These are phyloP conservation scores for Haplographium delicatum DNA, from an alignment of 495 filamentous ascomycete species.

Conservation along the genomic window DNA sequence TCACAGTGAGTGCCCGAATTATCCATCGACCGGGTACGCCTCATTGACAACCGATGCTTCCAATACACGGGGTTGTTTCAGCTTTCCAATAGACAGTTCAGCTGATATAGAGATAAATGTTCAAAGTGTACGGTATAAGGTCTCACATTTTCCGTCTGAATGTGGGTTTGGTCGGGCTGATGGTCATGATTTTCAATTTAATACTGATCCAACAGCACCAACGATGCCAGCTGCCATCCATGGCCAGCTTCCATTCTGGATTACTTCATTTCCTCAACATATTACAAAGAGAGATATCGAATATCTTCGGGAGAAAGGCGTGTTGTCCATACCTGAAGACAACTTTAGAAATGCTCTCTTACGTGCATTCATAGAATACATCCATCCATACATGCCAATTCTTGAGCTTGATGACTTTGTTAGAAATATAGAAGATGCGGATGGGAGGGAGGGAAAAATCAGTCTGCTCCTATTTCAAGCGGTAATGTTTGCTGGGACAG, in stretches of 20 bases:
- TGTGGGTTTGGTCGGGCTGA: background rate
- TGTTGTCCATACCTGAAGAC: conserved; percentile 59
- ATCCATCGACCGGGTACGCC: too few relatives aligned
- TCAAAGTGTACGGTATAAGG: too few relatives aligned
- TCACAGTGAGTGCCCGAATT: too few relatives aligned
- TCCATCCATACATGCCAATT: conserved; percentile 80
- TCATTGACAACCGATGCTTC: too few relatives aligned
- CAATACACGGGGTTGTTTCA: too few relatives aligned
- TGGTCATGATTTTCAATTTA: background rate
- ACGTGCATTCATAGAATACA: conserved; percentile 72
- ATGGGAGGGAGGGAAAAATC: conserved; percentile 57
- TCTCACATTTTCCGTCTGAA: too few relatives aligned
- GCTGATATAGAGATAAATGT: too few relatives aligned
- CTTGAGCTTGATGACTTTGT: conserved; percentile 70
- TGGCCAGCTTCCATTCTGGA: background rate
- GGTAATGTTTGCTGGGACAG: conserved; percentile 17
- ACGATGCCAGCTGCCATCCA: background rate
- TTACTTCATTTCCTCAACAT: too few relatives aligned
- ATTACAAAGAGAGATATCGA: conserved; percentile 45
- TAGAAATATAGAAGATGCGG: conserved; percentile 50
- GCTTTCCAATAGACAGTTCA: too few relatives aligned
- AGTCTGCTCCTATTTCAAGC: conserved; percentile 51
- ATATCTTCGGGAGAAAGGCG: conserved; percentile 67
- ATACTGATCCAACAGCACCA: background rate
- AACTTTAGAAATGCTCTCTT: conserved; percentile 64